Conservation (phyloP, 345 rosid species). For the Turritis glabra region DNA sequence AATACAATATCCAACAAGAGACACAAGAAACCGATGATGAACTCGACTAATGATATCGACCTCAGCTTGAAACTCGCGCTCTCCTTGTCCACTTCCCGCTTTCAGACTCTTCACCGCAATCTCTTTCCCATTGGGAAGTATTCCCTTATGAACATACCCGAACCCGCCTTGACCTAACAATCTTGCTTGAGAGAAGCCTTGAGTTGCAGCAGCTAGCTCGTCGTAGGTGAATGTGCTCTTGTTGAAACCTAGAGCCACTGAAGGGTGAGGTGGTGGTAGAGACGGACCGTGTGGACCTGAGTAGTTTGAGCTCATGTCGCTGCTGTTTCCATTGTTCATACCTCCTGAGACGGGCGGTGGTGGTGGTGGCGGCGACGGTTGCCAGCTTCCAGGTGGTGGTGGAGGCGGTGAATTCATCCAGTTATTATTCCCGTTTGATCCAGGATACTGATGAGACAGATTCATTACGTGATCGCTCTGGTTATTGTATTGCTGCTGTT, state of each 20-base stretch:
- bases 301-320: slow-evolving; percentile 60
- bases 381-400: slow-evolving; percentile 49
- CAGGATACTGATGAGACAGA: slow-evolving; percentile 43
- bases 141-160: slow-evolving; percentile 79
- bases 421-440: slow-evolving; percentile 33
- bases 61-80: slow-evolving; percentile 82
- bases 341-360: slow-evolving; percentile 38
- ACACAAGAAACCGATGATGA: slow-evolving; percentile 88
- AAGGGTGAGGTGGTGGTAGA: slow-evolving; percentile 65
- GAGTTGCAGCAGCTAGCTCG: slow-evolving; percentile 72
- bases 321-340: slow-evolving; percentile 34
- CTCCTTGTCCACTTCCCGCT: slow-evolving; percentile 82
- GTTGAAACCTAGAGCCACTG: slow-evolving; percentile 56
- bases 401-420: slow-evolving; percentile 45
- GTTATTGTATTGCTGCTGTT: slow-evolving; percentile 41
- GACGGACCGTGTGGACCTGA: slow-evolving; percentile 56
- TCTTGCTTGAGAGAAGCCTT: slow-evolving; percentile 61
- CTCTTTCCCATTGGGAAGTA: slow-evolving; percentile 76
- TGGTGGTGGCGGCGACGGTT: slow-evolving; percentile 36
- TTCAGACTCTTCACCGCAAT: slow-evolving; percentile 83
- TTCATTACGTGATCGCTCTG: slow-evolving; percentile 31
- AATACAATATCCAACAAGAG: slow-evolving; percentile 81
- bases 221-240: slow-evolving; percentile 69
- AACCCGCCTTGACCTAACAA: slow-evolving; percentile 87
- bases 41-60: slow-evolving; percentile 90